Base-by-base conservation (phyloP, 345 rosid genomes). In the Reutealis trisperma region DNA sequence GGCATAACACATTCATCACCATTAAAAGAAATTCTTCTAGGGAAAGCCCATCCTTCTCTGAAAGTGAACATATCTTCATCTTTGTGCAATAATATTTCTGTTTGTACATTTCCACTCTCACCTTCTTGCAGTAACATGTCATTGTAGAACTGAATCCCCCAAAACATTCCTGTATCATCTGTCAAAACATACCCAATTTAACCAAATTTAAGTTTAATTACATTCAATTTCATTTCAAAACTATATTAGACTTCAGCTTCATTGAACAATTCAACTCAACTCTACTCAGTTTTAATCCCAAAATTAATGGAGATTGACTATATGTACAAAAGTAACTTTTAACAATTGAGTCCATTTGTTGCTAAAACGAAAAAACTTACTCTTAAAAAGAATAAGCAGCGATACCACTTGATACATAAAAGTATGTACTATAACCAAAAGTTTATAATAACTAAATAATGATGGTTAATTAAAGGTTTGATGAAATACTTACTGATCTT, bases 1-100 rank as follows among this genome's bases (percentile, higher is more conserved):
- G 98, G 98, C 98, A 94, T 91, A 6, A 93, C 96, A 75, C 98
- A 94, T 68, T 91, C 93, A 83, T 93, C 97, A 1, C 98, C 98
- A 71, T 94, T 88, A 63, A 93, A 94, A 52, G 86, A 74, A 70
- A 93, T 85, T 70, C 91, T 91, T 78, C 95, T 83, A 0, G 98
- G 99, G 18, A 95, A 93, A 54, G 85, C 92, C 98, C 99, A 95
- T 24, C 98, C 99, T 81, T 85, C 89, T 54, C 84, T 75, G 63
- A 94, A 89, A 47, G 86, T 91, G 76, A 93, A 93, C 7, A 60
- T 42, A 11, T 66, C 87, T 3, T 81, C 41, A 45, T 94, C 94
- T 77, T 95, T 95, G 52, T 44, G 80, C 10, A 95, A 79, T 71
- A 95, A 73, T 34, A 95, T 76, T 83, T 95, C 99, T 4, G 90